Base-by-base conservation (phyloP, 2,329 filamentous ascomycete species). In the Neofusicoccum ribis region DNA sequence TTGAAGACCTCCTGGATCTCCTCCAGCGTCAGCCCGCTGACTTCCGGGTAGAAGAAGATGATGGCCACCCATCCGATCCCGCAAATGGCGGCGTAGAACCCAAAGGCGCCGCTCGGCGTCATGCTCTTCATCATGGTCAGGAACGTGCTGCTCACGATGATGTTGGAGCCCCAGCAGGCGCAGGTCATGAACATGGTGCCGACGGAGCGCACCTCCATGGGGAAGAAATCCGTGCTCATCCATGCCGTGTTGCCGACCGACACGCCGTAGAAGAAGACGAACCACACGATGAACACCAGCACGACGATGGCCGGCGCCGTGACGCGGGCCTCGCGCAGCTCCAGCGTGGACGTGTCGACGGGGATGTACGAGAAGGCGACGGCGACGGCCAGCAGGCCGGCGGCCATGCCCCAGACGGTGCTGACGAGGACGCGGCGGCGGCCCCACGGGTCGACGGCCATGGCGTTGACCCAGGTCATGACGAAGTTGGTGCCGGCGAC, bases 1-100 rank as follows among this genome's bases (percentile, higher is more conserved):
- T 78, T 70, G 68, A 85, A 86, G 5, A 85, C 77, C 58, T 83
- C 80, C 37, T 81, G 75, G n/a, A 85, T 79, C 52, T 83, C 82
- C 69, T 86, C 85, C 3, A 86, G 73, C 17, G 83, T 80, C 78
- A 86, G 81, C 11, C 84, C 83, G 68, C 84, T 84, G 1, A 84
- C 83, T 67, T 86, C 82, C 0, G 83, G 83, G 68, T 84, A 86
- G 68, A 75, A 84, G 73, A 84, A 81, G 62, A 80, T 77, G 27
- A 85, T 77, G 64, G 81, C 76, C 5, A 83, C 59, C 71, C 78
- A 83, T 14, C 82, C 82, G 43, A 82, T 68, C 64, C 81, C 77
- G 68, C 81, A 84, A 41, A 85, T 81, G 0, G 74, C 80, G 0
- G 82, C 80, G 64, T 84, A 85, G 71, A 85, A 84, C 3, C 82